A percentile compares a stretch with the other conserved stretches of the same genome.
phyloP scores from a whole-genome alignment of 2,329 filamentous ascomycete species.

The Zalaria obscura region DNA sequence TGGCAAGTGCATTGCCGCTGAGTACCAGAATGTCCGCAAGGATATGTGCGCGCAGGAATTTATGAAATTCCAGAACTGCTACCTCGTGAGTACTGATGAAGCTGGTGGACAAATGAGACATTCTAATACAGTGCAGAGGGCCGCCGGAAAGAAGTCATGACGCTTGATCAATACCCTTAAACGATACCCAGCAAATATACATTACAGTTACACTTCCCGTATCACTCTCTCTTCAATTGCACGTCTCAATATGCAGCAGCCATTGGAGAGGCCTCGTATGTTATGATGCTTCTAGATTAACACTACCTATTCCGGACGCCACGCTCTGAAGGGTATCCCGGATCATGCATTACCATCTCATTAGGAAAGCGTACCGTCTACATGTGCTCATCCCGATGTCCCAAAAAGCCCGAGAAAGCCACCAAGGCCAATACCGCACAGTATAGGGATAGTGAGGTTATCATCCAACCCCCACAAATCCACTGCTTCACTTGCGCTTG shows the following conservation, averaged over 20 bases:
- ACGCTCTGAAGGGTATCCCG: too few species aligned
- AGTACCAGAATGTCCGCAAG: conserved; percentile 82
- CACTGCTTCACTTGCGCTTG: conserved; percentile 76
- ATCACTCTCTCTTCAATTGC: too few species aligned
- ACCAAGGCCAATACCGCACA: conserved; percentile 82
- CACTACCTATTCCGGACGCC: too few species aligned
- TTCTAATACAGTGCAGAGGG: conserved; percentile 9
- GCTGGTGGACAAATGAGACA: background rate
- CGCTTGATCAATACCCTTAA: background rate
- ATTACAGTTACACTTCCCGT: too few species aligned
- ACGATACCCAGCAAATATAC: too few species aligned
- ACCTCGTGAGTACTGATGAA: conserved; percentile 46
- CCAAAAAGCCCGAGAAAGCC: conserved; percentile 82
- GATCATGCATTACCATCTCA: too few species aligned
- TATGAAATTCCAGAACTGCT: conserved; percentile 72
- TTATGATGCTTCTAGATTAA: too few species aligned
- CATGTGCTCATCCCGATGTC: background rate
- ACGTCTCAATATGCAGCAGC: too few species aligned
- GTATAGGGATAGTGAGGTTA: conserved; percentile 87
- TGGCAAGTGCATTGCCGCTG: conserved; percentile 78
- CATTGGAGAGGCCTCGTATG: too few species aligned
- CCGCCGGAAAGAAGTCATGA: conserved; percentile 13
- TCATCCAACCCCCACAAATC: conserved; percentile 94
- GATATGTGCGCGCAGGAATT: conserved; percentile 86
- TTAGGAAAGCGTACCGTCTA: too few species aligned